Conservation (phyloP, 1,284 basidiomycete genomes). For the Pseudozyma flocculosa region DNA sequence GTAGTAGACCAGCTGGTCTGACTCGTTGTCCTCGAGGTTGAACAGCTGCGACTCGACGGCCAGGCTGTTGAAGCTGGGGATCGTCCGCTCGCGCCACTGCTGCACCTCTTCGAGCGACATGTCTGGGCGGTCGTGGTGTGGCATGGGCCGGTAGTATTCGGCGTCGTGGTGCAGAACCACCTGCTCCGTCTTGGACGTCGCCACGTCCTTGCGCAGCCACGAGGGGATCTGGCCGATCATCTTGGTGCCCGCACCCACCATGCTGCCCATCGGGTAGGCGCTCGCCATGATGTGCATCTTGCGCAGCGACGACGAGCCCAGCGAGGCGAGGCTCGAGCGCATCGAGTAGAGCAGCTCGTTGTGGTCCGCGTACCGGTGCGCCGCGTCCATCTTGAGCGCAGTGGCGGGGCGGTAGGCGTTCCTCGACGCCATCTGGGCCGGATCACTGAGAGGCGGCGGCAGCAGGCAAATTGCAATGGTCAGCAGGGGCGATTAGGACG, state of each 20-base stretch:
- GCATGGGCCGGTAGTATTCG: constrained; percentile 20
- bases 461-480: not conserved
- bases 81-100: constrained; percentile 17
- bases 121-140: not conserved
- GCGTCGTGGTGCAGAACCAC: constrained; percentile 24
- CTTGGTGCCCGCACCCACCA: constrained; percentile 10
- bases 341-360: constrained; percentile 37
- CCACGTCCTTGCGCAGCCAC: constrained; percentile 1
- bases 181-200: not conserved
- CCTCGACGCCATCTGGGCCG: constrained; percentile 22
- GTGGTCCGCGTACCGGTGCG: constrained; percentile 30
- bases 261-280: constrained; percentile 19
- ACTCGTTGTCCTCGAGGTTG: constrained; percentile 12
- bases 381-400: constrained; percentile 21
- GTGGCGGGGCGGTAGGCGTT: constrained; percentile 15
- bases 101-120: constrained; percentile 5
- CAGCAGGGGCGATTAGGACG: too few species aligned
- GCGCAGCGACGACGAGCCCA: constrained; percentile 5
- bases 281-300: constrained; percentile 37
- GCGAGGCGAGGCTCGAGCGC: constrained; percentile 12
- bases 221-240: constrained; percentile 3
- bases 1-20: constrained; percentile 27
- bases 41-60: constrained; percentile 37
- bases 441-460: constrained; percentile 7
- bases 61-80: constrained; percentile 44